Conservation (phyloP, 176 grass and related monocot genomes). For the Aegilops bicornis region DNA sequence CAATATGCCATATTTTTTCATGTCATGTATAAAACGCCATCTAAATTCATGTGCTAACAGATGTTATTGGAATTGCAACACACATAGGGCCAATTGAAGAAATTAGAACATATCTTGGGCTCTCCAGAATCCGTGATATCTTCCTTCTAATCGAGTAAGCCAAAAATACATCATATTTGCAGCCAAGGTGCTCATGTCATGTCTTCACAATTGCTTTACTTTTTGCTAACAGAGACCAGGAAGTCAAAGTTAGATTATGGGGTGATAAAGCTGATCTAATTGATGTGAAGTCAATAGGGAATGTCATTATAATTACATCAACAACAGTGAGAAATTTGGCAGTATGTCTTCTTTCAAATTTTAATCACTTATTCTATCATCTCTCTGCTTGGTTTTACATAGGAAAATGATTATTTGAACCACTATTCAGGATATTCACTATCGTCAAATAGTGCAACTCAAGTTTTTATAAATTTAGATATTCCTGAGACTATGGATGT, state of each 20-base stretch:
- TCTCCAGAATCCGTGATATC: not conserved
- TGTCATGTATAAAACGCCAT: not conserved
- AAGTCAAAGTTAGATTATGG: conserved; percentile 13
- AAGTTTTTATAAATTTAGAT: not conserved
- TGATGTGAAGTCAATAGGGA: not conserved
- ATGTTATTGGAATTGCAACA: not conserved
- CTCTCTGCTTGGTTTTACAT: not conserved
- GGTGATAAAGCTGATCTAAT: not conserved
- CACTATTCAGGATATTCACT: not conserved
- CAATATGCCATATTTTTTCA: too few species aligned
- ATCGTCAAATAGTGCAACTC: not conserved
- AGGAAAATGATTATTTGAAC: not conserved
- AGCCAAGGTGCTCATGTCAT: not conserved
- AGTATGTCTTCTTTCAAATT: not conserved
- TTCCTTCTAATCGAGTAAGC: not conserved
- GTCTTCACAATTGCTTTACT: not conserved
- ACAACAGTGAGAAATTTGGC: not conserved
- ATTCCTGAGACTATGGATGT: not conserved
- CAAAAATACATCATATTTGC: not conserved
- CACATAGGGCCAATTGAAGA: not conserved
- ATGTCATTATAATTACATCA: not conserved
- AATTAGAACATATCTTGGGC: not conserved
- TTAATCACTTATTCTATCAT: not conserved
- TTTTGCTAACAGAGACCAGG: not conserved
- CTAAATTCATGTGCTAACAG: not conserved